phyloP scores from a whole-genome alignment of 495 filamentous ascomycete species.

The Saxophila tyrrhenica region DNA sequence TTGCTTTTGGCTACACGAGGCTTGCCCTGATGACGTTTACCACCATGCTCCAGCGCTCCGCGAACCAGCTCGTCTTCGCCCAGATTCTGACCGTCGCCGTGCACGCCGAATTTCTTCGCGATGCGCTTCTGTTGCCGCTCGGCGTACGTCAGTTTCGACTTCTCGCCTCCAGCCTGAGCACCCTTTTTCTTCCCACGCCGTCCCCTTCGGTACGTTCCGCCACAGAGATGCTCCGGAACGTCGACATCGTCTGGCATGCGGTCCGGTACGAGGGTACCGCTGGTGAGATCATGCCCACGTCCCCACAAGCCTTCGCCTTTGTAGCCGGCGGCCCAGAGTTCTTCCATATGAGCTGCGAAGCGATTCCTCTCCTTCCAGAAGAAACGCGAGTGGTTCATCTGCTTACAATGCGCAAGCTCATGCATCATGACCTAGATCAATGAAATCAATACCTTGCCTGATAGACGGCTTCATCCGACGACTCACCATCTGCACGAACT shows the following conservation, averaged over 20 bases:
- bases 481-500: conserved; percentile 65
- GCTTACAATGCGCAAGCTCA: conserved; percentile 62
- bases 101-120: conserved; percentile 58
- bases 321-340: conserved; percentile 52
- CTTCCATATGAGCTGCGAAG: conserved; percentile 53
- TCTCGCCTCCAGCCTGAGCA: conserved; percentile 25
- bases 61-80: conserved; percentile 55
- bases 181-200: conserved; percentile 39
- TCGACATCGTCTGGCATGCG: conserved; percentile 38
- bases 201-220: conserved; percentile 52
- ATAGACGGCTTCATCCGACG: too few relatives aligned
- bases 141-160: conserved; percentile 43
- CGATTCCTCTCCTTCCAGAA: conserved; percentile 65
- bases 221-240: conserved; percentile 55
- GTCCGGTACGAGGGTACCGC: conserved; percentile 45
- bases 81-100: conserved; percentile 45
- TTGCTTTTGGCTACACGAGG: conserved; percentile 60
- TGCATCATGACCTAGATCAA: conserved; percentile 66
- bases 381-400: conserved; percentile 67
- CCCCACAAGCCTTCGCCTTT: conserved; percentile 74
- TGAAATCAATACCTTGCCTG: too few relatives aligned
- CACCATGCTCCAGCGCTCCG: conserved; percentile 47
- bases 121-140: conserved; percentile 54
- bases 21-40: conserved; percentile 46
- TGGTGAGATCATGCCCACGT: conserved; percentile 45